These are phyloP conservation scores for Coniochaeta sp. DNA, from an alignment of 2,329 filamentous ascomycete genomes.

Conservation along the genomic window DNA sequence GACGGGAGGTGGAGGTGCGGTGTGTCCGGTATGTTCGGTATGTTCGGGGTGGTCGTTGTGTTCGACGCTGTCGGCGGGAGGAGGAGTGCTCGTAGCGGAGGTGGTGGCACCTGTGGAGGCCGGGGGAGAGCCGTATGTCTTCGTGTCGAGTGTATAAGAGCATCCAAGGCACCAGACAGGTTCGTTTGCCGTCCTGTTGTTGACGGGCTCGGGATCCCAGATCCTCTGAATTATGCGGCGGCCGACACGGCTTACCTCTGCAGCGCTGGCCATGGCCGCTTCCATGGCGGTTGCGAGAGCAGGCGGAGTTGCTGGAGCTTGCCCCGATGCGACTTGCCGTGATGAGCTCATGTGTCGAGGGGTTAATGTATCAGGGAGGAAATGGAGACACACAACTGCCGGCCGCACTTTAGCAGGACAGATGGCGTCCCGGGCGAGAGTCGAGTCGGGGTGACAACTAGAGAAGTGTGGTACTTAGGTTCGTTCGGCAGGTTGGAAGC, in stretches of 20 bases:
- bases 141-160: slow-evolving; percentile 37
- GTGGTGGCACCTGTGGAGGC: slow-evolving; percentile 6
- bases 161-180: slow-evolving; percentile 78
- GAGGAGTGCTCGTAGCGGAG: slow-evolving; percentile 7
- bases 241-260: slow-evolving; percentile 59
- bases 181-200: slow-evolving; percentile 59
- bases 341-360: neutral
- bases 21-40: too few relatives aligned
- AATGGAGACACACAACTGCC: neutral
- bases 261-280: slow-evolving; percentile 28
- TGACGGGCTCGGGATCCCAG: slow-evolving; percentile 83
- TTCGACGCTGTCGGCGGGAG: slow-evolving; percentile 12
- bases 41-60: too few relatives aligned
- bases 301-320: slow-evolving; percentile 16
- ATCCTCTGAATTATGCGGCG: slow-evolving; percentile 84
- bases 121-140: slow-evolving; percentile 12
- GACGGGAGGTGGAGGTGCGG: slow-evolving; percentile 8
- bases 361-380: neutral
- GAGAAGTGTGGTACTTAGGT: too few relatives aligned
- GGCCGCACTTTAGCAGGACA: too few relatives aligned
- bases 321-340: slow-evolving; percentile 6
- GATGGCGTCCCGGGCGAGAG: too few relatives aligned
- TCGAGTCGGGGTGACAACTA: too few relatives aligned
- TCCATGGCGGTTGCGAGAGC: slow-evolving; percentile 23
- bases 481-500: too few relatives aligned